Percentiles rank a stretch among this genome's conserved stretches.
Evolutionary conservation across 306 rosid genomes (phyloP).

Genomic region (Citrullus amarus): DNA sequence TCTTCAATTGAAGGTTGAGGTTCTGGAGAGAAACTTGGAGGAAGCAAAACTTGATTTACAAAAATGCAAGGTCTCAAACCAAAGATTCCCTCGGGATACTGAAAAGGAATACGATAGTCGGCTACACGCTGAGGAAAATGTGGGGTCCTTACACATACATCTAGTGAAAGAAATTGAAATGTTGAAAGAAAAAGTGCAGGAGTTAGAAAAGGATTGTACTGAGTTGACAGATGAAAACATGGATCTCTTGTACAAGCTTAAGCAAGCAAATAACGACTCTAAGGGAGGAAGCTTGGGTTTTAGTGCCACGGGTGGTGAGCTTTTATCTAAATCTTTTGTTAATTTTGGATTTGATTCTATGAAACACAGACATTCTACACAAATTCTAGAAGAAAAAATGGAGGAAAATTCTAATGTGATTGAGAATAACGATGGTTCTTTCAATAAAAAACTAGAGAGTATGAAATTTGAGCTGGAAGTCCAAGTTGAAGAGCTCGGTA

Average conservation of each 20-base stretch:
- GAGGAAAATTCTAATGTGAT: slow-evolving; percentile 19
- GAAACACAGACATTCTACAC: slow-evolving; percentile 23
- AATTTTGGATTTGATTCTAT: slow-evolving; percentile 38
- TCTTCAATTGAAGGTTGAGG: slow-evolving; percentile 37
- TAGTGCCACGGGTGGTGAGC: slow-evolving; percentile 24
- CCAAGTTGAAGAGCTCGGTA: slow-evolving; percentile 19
- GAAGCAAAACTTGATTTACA: slow-evolving; percentile 33
- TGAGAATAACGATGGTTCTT: slow-evolving; percentile 5
- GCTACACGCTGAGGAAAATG: slow-evolving; percentile 38
- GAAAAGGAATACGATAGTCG: slow-evolving; percentile 32
- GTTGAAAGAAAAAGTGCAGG: slow-evolving; percentile 67
- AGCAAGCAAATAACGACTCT: slow-evolving; percentile 41
- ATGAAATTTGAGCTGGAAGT: slow-evolving; percentile 19
- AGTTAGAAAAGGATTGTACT: slow-evolving; percentile 83
- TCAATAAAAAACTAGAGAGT: slow-evolving; percentile 15
- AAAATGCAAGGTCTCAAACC: slow-evolving; percentile 21
- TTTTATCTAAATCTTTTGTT: slow-evolving; percentile 22
- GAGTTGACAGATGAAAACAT: slow-evolving; percentile 94
- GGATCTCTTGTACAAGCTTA: slow-evolving; percentile 75
- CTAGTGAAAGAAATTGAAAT: slow-evolving; percentile 43
- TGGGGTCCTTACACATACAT: slow-evolving; percentile 25
- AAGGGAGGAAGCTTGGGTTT: slow-evolving; percentile 16
- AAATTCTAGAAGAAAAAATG: slow-evolving; percentile 23
- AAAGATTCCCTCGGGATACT: slow-evolving; percentile 23
- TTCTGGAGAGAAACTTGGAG: slow-evolving; percentile 48